Percentiles rank a stretch among this genome's conserved stretches.
These are phyloP conservation scores for Anacardium occidentale DNA, from an alignment of 345 rosid genomes.

Conservation along the genomic window DNA sequence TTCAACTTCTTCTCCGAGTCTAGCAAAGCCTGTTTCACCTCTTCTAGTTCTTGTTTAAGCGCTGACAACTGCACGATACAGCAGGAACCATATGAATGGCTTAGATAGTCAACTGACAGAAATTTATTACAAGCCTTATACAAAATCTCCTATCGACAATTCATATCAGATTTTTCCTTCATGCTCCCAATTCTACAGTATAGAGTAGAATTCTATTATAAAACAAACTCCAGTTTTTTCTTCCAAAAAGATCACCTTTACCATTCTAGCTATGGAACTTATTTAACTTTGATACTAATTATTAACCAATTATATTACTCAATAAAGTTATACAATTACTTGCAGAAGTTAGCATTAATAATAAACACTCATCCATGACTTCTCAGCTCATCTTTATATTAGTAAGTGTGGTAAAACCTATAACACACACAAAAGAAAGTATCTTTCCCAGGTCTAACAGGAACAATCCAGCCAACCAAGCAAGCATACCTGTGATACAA, in stretches of 20 bases:
- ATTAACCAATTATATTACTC: not conserved
- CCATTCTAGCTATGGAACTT: too few relatives aligned
- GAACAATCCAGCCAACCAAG: not conserved
- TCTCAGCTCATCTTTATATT: not conserved
- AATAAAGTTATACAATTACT: not conserved
- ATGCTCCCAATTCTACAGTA: too few relatives aligned
- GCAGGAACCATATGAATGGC: not conserved
- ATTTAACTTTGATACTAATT: too few relatives aligned
- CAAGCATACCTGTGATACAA: constrained; percentile 59
- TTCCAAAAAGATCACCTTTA: not conserved
- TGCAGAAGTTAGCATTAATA: constrained; percentile 4
- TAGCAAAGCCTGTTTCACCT: constrained; percentile 61
- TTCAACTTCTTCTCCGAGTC: constrained; percentile 89
- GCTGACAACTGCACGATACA: constrained; percentile 53
- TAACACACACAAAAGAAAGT: not conserved
- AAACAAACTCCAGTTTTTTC: not conserved
- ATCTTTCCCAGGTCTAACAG: not conserved
- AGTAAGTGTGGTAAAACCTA: too few relatives aligned
- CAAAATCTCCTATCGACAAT: not conserved
- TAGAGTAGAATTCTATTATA: too few relatives aligned
- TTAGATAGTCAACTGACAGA: not conserved
- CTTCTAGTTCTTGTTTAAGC: constrained; percentile 83
- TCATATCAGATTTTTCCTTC: not conserved
- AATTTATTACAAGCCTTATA: not conserved
- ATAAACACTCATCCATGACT: constrained; percentile 1